A percentile compares a stretch with the other conserved stretches of the same genome.
phyloP scores from a whole-genome alignment of 2,329 filamentous ascomycete species.

The Trichophyton verrucosum region DNA sequence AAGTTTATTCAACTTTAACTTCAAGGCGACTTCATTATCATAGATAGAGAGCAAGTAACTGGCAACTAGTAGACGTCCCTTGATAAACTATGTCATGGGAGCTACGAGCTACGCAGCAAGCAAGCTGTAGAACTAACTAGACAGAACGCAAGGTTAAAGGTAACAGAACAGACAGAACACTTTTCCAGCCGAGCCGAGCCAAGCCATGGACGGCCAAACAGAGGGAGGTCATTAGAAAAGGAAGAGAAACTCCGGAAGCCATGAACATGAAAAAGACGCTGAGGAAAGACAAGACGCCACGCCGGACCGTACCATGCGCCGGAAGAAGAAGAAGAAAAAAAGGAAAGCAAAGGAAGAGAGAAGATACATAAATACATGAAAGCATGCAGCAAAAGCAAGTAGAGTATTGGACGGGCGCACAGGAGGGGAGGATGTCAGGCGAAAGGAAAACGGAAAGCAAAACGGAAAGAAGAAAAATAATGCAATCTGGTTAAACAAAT shows the following conservation, averaged over 20 bases:
- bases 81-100: no score
- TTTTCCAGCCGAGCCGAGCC: neutral
- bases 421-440: neutral
- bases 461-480: neutral
- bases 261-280: neutral
- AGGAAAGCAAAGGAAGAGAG: neutral
- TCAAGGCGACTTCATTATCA: neutral
- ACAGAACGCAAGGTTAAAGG: slow-evolving; percentile 4
- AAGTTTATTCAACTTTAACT: no score
- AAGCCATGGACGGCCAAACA: neutral
- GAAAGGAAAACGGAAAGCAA: neutral
- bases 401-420: no score
- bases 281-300: neutral
- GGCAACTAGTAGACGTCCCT: no score
- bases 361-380: neutral
- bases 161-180: slow-evolving; percentile 11
- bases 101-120: no score
- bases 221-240: no score
- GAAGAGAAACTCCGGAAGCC: neutral
- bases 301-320: neutral
- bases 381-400: neutral
- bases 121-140: neutral
- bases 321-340: neutral
- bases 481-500: neutral
- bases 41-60: no score